Percentiles rank a stretch among this genome's conserved stretches.
Conservation (phyloP, 2,329 filamentous ascomycete species). For the Ophiocordyceps camponoti-leonardi region DNA sequence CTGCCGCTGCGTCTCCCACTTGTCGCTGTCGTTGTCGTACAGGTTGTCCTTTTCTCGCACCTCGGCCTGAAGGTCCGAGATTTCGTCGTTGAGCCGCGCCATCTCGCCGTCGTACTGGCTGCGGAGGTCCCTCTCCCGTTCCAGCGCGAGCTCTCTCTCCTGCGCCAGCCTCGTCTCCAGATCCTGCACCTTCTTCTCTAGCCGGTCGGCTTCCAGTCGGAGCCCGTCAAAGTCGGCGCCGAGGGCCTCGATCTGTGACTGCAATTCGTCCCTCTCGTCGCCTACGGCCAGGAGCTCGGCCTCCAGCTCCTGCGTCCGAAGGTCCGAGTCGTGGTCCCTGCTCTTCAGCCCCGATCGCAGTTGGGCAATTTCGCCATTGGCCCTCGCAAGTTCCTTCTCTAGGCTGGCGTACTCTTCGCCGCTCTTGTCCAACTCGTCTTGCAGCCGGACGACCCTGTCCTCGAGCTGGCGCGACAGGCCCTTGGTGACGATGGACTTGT, state of each 20-base stretch:
- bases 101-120: slow-evolving; percentile 26
- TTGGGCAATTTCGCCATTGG: slow-evolving; percentile 26
- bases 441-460: slow-evolving; percentile 48
- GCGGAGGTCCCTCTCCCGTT: slow-evolving; percentile 42
- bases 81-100: slow-evolving; percentile 37
- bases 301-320: slow-evolving; percentile 35
- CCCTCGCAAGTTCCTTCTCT: slow-evolving; percentile 30
- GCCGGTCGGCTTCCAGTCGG: slow-evolving; percentile 41
- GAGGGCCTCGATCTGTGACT: slow-evolving; percentile 50
- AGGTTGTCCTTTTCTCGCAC: slow-evolving; percentile 53
- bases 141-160: slow-evolving; percentile 39
- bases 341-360: slow-evolving; percentile 27
- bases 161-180: slow-evolving; percentile 30
- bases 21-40: slow-evolving; percentile 53
- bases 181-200: slow-evolving; percentile 28
- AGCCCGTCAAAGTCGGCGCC: slow-evolving; percentile 48
- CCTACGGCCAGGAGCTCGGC: slow-evolving; percentile 40
- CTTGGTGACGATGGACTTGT: slow-evolving; percentile 63
- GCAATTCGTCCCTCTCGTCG: slow-evolving; percentile 53
- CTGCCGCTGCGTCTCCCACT: slow-evolving; percentile 49
- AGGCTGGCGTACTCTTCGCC: slow-evolving; percentile 31
- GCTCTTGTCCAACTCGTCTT: slow-evolving; percentile 43
- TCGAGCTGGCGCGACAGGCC: slow-evolving; percentile 60
- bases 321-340: slow-evolving; percentile 20
- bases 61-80: slow-evolving; percentile 44